Evolutionary conservation across 129 eudicot genomes (phyloP).

Genomic region (Helianthus tuberosus): DNA sequence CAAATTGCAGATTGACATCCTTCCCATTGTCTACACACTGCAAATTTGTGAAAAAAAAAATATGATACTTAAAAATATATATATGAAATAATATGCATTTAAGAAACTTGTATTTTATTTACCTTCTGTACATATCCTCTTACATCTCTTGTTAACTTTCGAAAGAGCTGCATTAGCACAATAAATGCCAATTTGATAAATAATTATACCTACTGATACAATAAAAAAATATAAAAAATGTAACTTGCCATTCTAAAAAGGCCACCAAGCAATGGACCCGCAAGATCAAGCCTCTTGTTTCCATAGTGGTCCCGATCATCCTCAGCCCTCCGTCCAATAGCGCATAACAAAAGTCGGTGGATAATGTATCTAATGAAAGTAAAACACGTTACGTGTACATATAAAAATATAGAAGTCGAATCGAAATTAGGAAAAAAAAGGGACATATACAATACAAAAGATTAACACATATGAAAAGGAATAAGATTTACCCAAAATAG

Average conservation of each 20-base stretch:
- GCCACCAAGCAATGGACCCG: constrained; percentile 96
- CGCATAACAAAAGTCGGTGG: constrained; percentile 91
- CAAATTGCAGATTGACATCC: constrained; percentile 91
- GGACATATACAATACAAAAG: not conserved
- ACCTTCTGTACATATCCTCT: constrained; percentile 89
- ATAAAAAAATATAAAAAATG: not conserved
- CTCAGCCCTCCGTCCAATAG: constrained; percentile 92
- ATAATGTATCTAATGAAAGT: constrained; percentile 64
- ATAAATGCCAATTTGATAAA: constrained; percentile 11
- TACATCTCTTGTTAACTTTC: constrained; percentile 90
- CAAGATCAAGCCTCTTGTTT: constrained; percentile 95
- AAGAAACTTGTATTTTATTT: not conserved
- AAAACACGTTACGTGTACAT: constrained; percentile 6
- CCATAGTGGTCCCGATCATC: constrained; percentile 99
- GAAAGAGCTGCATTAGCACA: constrained; percentile 58
- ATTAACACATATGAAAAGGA: not conserved
- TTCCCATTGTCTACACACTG: constrained; percentile 92
- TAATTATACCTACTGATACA: constrained; percentile 4
- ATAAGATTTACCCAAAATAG: constrained; percentile 69
- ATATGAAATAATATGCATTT: not conserved
- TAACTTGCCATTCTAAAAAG: constrained; percentile 74
- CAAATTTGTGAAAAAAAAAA: not conserved
- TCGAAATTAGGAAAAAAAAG: too few relatives aligned
- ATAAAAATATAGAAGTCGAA: not conserved
- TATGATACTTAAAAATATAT: too few relatives aligned